A percentile compares a stretch with the other conserved stretches of the same genome.
Conservation (phyloP, 768 basidiomycete species). For the Suillus subalutaceus region DNA sequence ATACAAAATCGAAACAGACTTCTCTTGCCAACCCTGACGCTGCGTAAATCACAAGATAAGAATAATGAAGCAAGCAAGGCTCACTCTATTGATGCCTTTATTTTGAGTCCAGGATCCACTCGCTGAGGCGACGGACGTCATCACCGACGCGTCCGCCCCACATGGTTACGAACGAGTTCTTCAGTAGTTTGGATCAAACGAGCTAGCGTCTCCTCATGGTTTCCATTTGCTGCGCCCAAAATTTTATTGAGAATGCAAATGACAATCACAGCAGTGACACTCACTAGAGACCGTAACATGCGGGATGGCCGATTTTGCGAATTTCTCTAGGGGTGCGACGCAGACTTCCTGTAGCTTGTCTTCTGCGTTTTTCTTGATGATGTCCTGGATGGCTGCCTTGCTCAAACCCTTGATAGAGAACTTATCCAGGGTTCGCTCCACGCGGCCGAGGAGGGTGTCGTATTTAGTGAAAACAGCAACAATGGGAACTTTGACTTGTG, state of each 20-base stretch:
- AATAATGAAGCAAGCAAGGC: background rate
- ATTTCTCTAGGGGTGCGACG: background rate
- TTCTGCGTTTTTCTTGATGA: background rate
- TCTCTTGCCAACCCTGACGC: conserved; percentile 9
- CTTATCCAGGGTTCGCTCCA: background rate
- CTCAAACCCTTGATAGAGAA: background rate
- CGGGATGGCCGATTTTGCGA: background rate
- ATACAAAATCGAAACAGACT: conserved; percentile 12
- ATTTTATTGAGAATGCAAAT: background rate
- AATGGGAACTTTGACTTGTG: background rate
- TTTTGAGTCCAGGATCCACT: background rate
- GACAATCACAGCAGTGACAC: background rate
- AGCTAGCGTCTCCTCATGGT: background rate
- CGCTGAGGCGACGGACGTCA: background rate
- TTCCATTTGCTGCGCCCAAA: background rate
- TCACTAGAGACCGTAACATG: background rate
- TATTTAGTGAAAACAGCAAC: background rate
- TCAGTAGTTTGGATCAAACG: background rate
- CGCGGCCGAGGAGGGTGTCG: background rate
- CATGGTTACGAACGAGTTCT: background rate
- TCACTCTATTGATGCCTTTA: background rate
- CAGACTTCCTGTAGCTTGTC: background rate
- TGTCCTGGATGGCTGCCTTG: background rate
- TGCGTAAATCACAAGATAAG: background rate
- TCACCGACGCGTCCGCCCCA: background rate